A percentile compares a stretch with the other conserved stretches of the same genome.
Evolutionary conservation across 2,329 filamentous ascomycete species (phyloP).

Genomic region (Colletotrichum spinosum): DNA sequence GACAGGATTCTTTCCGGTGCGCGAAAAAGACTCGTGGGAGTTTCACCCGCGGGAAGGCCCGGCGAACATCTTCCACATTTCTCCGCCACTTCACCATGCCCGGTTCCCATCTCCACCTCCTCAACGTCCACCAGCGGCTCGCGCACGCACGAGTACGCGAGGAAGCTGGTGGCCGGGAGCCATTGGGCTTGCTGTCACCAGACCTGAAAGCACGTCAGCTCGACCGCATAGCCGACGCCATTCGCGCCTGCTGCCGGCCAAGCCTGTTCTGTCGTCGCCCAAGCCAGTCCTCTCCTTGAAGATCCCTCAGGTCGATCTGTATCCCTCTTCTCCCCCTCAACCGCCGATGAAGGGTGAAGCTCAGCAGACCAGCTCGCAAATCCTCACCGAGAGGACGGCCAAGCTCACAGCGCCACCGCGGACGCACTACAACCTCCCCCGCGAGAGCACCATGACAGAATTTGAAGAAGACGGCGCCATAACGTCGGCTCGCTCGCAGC

Average conservation of each 20-base stretch:
- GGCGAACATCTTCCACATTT: constrained; percentile 53
- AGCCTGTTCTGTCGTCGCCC: constrained; percentile 41
- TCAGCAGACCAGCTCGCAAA: constrained; percentile 36
- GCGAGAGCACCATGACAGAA: constrained; percentile 62
- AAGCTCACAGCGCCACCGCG: constrained; percentile 36
- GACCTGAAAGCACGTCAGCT: constrained; percentile 41
- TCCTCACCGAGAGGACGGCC: constrained; percentile 26
- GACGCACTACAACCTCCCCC: constrained; percentile 39
- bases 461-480: constrained; percentile 63
- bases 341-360: constrained; percentile 22
- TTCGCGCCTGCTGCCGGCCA: constrained; percentile 59
- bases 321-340: constrained; percentile 20
- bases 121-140: constrained; percentile 17
- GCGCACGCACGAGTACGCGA: constrained; percentile 31
- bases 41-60: constrained; percentile 33
- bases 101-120: constrained; percentile 40
- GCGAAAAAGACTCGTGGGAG: constrained; percentile 53
- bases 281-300: constrained; percentile 57
- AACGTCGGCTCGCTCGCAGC: constrained; percentile 43
- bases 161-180: constrained; percentile 49
- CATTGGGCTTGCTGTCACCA: constrained; percentile 60
- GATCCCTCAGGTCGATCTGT: constrained; percentile 45
- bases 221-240: constrained; percentile 44
- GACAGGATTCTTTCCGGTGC: constrained; percentile 51
- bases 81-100: constrained; percentile 50